phyloP scores from a whole-genome alignment of 2,329 filamentous ascomycete species.

The Hypoxylon sp. region DNA sequence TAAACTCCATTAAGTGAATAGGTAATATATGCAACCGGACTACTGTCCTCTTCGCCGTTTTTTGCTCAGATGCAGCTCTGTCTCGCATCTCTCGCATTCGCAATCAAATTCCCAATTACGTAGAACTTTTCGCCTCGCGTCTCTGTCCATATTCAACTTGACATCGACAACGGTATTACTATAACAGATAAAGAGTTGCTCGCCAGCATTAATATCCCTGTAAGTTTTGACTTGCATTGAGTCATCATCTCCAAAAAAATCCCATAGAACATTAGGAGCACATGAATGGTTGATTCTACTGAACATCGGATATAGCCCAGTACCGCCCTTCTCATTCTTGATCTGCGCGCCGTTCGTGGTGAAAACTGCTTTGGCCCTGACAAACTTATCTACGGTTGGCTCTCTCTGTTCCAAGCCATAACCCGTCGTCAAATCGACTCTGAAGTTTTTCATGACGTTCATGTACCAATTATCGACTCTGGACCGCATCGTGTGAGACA shows the following conservation, averaged over 20 bases:
- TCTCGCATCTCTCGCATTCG: background rate
- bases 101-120: slow-evolving; percentile 1
- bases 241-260: background rate
- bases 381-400: background rate
- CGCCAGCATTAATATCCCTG: background rate
- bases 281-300: slow-evolving; percentile 4
- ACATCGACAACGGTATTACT: background rate
- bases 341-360: background rate
- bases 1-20: no score
- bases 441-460: background rate
- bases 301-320: background rate
- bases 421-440: background rate
- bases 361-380: background rate
- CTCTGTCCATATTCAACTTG: no score
- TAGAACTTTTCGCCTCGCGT: background rate
- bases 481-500: background rate
- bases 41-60: no score
- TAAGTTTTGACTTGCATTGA: background rate
- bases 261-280: background rate
- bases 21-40: no score
- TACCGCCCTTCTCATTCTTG: background rate
- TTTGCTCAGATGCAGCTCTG: background rate
- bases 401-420: background rate
- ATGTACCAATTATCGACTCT: background rate
- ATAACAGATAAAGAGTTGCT: slow-evolving; percentile 4